These are phyloP conservation scores for Multifurca ochricompacta DNA, from an alignment of 768 basidiomycete species.

Conservation along the genomic window DNA sequence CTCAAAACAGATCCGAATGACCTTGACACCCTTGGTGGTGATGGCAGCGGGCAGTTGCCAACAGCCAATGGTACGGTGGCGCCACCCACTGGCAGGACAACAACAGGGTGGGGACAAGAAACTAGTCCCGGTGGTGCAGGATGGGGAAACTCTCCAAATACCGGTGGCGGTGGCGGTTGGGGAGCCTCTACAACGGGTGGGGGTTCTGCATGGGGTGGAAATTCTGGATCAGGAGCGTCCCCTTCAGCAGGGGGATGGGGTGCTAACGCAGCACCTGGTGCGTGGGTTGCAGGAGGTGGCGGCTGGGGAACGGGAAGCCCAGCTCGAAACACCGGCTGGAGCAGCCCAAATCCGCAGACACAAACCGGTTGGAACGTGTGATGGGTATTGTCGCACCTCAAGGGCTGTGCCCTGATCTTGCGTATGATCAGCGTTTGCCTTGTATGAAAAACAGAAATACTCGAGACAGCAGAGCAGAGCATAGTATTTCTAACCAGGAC, in stretches of 20 bases:
- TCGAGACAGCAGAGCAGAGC: not conserved
- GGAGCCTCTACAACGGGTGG: slow-evolving; percentile 11
- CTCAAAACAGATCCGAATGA: slow-evolving; percentile 43
- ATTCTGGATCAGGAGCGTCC: slow-evolving; percentile 18
- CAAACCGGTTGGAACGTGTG: slow-evolving; percentile 29
- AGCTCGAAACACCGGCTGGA: slow-evolving; percentile 28
- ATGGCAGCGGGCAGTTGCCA: slow-evolving; percentile 21
- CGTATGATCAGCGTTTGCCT: slow-evolving; percentile 1
- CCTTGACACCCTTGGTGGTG: slow-evolving; percentile 40
- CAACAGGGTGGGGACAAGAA: slow-evolving; percentile 12
- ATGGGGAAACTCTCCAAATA: slow-evolving; percentile 16
- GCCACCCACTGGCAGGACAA: slow-evolving; percentile 14
- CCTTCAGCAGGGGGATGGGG: slow-evolving; percentile 27
- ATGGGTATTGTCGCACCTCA: not conserved
- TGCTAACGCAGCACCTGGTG: slow-evolving; percentile 32
- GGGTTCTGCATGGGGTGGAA: slow-evolving; percentile 7
- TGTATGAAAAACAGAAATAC: not conserved
- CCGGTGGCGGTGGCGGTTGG: slow-evolving; percentile 5
- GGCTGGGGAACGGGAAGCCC: slow-evolving; percentile 25
- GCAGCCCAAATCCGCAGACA: slow-evolving; percentile 24
- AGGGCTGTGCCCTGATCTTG: slow-evolving; percentile 4
- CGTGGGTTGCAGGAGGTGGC: slow-evolving; percentile 23
- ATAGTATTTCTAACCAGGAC: not conserved
- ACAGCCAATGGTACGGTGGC: slow-evolving; percentile 8
- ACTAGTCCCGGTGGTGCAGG: not conserved